These are phyloP conservation scores for Talaromyces nanjingensis DNA, from an alignment of 495 filamentous ascomycete species.

Conservation along the genomic window DNA sequence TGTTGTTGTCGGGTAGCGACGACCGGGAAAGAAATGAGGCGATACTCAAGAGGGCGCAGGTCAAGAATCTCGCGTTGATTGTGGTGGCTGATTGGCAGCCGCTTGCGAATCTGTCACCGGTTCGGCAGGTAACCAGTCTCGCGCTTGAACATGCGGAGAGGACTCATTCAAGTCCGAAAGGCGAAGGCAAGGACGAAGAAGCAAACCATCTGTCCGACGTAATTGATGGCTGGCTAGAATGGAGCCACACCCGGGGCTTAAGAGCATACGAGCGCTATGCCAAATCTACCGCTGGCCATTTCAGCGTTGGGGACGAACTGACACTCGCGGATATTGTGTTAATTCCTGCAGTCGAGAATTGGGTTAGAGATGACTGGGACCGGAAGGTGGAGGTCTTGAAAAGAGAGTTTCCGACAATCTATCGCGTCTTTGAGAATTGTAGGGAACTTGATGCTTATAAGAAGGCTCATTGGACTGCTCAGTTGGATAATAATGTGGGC, in stretches of 20 bases:
- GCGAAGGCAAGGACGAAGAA: neutral
- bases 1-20: neutral
- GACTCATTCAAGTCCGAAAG: neutral
- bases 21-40: neutral
- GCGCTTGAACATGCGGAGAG: neutral
- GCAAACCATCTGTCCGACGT: neutral
- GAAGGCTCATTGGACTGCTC: constrained; percentile 1
- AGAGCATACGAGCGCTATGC: constrained; percentile 1
- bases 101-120: neutral
- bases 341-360: neutral
- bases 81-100: neutral
- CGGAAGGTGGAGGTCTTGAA: neutral
- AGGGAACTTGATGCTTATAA: neutral
- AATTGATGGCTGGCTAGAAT: constrained; percentile 3
- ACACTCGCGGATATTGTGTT: constrained; percentile 6
- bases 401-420: neutral
- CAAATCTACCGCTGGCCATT: neutral
- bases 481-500: neutral
- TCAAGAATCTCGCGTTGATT: neutral
- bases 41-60: neutral
- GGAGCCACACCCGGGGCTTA: constrained; percentile 2
- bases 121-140: neutral
- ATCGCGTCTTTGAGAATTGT: neutral
- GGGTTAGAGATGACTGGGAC: neutral
- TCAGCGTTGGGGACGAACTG: constrained; percentile 1